Percentiles rank a stretch among this genome's conserved stretches.
Evolutionary conservation across 2,329 filamentous ascomycete genomes (phyloP).

Genomic region (Pseudocercospora musae): DNA sequence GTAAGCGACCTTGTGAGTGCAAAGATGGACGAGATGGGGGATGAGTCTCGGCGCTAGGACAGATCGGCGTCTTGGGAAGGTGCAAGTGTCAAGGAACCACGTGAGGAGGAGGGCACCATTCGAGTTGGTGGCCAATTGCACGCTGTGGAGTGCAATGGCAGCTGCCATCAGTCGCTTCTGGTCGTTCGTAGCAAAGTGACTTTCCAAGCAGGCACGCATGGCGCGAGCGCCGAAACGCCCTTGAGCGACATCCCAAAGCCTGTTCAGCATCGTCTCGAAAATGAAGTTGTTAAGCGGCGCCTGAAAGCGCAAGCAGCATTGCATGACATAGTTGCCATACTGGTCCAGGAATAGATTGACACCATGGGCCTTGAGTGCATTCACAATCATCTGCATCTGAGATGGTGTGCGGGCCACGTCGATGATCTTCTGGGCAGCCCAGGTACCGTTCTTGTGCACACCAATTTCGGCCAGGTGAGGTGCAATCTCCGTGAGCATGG

Average conservation of each 20-base stretch:
- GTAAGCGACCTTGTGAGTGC: slow-evolving; percentile 98
- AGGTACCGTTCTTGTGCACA: slow-evolving; percentile 98
- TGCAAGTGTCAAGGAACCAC: slow-evolving; percentile 98
- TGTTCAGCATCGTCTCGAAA: slow-evolving; percentile 93
- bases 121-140: slow-evolving; percentile 91
- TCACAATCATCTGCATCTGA: slow-evolving; percentile 81
- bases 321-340: slow-evolving; percentile 96
- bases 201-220: slow-evolving; percentile 95
- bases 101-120: slow-evolving; percentile 92
- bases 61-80: slow-evolving; percentile 84
- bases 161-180: slow-evolving; percentile 94
- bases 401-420: slow-evolving; percentile 82
- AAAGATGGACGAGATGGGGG: slow-evolving; percentile 88
- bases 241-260: slow-evolving; percentile 90
- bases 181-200: slow-evolving; percentile 89
- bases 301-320: slow-evolving; percentile 91
- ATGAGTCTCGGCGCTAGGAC: slow-evolving; percentile 89
- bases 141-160: slow-evolving; percentile 92
- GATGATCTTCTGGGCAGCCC: slow-evolving; percentile 99
- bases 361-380: slow-evolving; percentile 79
- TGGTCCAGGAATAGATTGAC: slow-evolving; percentile 93
- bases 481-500: slow-evolving; percentile 83
- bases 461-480: slow-evolving; percentile 95
- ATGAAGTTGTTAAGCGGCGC: slow-evolving; percentile 91
- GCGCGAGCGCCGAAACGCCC: slow-evolving; percentile 91